Percentiles rank a stretch among this genome's conserved stretches.
Evolutionary conservation across 768 basidiomycete species (phyloP).

Genomic region (Phlebiopsis flavidoalba): DNA sequence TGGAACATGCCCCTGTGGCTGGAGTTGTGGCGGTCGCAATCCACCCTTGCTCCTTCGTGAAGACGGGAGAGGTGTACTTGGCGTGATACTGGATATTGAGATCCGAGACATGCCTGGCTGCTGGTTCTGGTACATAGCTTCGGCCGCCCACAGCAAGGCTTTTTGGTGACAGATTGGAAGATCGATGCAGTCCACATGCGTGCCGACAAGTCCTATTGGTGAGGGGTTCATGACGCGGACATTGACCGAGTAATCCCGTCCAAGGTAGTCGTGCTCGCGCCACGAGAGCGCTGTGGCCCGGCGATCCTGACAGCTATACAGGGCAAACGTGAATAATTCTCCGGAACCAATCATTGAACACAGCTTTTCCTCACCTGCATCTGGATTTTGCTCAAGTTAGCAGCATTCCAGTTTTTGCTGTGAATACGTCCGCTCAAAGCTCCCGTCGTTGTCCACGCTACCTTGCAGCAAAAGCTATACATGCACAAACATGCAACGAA

Average conservation of each 20-base stretch:
- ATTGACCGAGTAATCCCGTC: constrained; percentile 82
- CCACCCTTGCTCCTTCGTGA: constrained; percentile 61
- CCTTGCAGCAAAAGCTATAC: constrained; percentile 89
- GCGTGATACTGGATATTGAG: constrained; percentile 71
- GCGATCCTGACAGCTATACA: constrained; percentile 64
- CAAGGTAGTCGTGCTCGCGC: constrained; percentile 92
- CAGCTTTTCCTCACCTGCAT: constrained; percentile 58
- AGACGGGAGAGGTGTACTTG: constrained; percentile 51
- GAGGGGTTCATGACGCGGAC: constrained; percentile 89
- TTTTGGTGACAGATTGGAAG: constrained; percentile 76
- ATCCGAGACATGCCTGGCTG: constrained; percentile 68
- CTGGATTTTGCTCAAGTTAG: constrained; percentile 79
- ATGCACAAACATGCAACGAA: no score
- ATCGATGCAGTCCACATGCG: constrained; percentile 87
- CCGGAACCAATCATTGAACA: constrained; percentile 3
- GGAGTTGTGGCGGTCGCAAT: constrained; percentile 90
- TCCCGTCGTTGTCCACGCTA: constrained; percentile 89
- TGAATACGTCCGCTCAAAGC: constrained; percentile 84
- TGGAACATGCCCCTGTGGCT: constrained; percentile 74
- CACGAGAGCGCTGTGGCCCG: constrained; percentile 87
- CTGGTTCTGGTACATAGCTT: constrained; percentile 78
- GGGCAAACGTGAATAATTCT: constrained; percentile 10
- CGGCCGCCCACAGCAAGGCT: constrained; percentile 83
- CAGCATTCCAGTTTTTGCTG: constrained; percentile 79
- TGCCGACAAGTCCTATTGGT: constrained; percentile 81